A percentile compares a stretch with the other conserved stretches of the same genome.
phyloP scores from a whole-genome alignment of 352 stramenopile genomes.

The Plasmopara halstedii region DNA sequence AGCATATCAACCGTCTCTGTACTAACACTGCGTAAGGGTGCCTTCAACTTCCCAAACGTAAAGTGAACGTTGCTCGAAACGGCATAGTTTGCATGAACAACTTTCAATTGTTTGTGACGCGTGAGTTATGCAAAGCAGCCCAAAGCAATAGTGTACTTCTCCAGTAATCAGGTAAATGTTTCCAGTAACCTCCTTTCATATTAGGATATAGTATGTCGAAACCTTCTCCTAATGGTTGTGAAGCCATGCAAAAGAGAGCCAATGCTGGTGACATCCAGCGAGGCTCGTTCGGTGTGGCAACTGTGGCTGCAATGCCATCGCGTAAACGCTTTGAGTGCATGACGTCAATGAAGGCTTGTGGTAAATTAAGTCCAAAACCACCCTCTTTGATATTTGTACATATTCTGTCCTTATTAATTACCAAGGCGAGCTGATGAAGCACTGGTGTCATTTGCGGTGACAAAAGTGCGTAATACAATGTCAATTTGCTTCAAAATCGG shows the following conservation, averaged over 20 bases:
- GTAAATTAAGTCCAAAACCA: background rate
- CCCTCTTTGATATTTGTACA: background rate
- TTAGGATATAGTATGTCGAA: background rate
- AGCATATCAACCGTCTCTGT: background rate
- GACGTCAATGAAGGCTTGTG: background rate
- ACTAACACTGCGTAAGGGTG: background rate
- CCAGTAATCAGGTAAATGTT: background rate
- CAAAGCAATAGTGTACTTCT: background rate
- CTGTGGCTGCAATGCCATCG: background rate
- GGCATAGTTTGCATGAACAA: background rate
- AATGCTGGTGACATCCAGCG: background rate
- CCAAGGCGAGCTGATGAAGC: background rate
- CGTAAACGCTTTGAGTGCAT: background rate
- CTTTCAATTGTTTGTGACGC: background rate
- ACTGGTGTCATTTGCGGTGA: background rate
- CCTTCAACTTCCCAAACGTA: background rate
- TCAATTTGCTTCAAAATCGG: background rate
- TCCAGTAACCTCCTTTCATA: background rate
- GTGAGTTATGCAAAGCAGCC: background rate
- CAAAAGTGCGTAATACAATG: background rate
- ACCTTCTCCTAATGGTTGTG: background rate
- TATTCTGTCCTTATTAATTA: background rate
- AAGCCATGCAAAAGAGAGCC: background rate
- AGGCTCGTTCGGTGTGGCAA: background rate
- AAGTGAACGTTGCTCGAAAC: background rate